Conservation (phyloP, 805 yeast species). For the Yarrowia alimentaria region DNA sequence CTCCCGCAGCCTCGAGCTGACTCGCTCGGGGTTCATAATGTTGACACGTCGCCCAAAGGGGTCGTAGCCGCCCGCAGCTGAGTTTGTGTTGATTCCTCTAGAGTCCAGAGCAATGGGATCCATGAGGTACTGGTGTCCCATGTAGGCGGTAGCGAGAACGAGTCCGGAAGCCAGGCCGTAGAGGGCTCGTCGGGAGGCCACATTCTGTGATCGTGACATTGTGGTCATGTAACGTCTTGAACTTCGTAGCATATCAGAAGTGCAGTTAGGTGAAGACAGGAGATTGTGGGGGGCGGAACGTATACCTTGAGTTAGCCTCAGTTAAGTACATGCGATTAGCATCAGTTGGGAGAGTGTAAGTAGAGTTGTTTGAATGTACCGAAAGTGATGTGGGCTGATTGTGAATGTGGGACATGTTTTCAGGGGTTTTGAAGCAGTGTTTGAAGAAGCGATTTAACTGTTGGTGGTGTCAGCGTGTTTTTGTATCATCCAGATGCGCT, state of each 20-base stretch:
- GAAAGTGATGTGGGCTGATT: too few relatives aligned
- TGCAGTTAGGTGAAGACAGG: not conserved
- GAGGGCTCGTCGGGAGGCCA: constrained; percentile 6
- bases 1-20: constrained; percentile 63
- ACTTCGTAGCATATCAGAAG: constrained; percentile 12
- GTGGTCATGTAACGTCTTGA: constrained; percentile 13
- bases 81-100: constrained; percentile 12
- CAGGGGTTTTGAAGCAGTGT: too few relatives aligned
- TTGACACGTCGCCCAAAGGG: constrained; percentile 14
- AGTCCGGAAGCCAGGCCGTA: constrained; percentile 23
- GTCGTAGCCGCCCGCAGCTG: constrained; percentile 20
- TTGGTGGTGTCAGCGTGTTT: too few relatives aligned
- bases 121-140: constrained; percentile 23
- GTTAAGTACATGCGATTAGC: too few relatives aligned
- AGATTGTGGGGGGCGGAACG: not conserved
- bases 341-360: too few relatives aligned
- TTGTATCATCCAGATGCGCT: too few relatives aligned
- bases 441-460: too few relatives aligned
- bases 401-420: too few relatives aligned
- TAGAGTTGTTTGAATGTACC: too few relatives aligned
- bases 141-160: constrained; percentile 14
- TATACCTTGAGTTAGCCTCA: too few relatives aligned
- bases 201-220: constrained; percentile 6
- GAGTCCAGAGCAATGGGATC: constrained; percentile 25
- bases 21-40: constrained; percentile 51